Conservation (phyloP, 164 flowering plant genomes). For the Piper longum region DNA sequence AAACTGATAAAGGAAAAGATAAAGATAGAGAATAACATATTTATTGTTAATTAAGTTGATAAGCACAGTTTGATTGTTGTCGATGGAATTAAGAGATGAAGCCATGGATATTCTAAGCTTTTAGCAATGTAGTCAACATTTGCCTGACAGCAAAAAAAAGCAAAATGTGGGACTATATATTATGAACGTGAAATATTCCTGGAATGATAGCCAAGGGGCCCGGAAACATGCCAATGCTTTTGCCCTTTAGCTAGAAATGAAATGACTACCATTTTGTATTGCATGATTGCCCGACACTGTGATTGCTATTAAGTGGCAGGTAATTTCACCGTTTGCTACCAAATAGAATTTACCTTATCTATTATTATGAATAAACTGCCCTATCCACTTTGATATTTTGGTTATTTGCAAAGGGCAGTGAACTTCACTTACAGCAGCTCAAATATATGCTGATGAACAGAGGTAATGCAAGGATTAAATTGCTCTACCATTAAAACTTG, state of each 20-base stretch:
- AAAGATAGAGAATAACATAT: not conserved
- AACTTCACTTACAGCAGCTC: too few species aligned
- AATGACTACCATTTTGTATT: conserved; percentile 1
- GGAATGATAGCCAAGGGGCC: conserved; percentile 36
- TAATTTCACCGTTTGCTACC: too few species aligned
- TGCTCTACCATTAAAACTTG: too few species aligned
- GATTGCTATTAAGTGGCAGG: too few species aligned
- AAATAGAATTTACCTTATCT: too few species aligned
- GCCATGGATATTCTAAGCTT: conserved; percentile 7
- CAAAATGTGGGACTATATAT: conserved; percentile 26
- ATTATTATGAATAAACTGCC: too few species aligned
- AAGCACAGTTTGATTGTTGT: not conserved
- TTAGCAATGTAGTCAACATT: conserved; percentile 30
- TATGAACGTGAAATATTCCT: conserved; percentile 8
- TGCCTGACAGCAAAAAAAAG: conserved; percentile 52
- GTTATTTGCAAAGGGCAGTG: too few species aligned
- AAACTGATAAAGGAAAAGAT: not conserved
- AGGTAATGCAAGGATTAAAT: too few species aligned
- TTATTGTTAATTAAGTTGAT: not conserved
- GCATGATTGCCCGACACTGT: not conserved
- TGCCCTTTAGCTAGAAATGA: not conserved
- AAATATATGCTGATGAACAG: too few species aligned
- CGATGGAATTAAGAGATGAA: not conserved
- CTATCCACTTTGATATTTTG: too few species aligned
- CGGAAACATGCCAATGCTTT: conserved; percentile 12